Base-by-base conservation (phyloP, 2,329 filamentous ascomycete genomes). In the Onygena corvina region DNA sequence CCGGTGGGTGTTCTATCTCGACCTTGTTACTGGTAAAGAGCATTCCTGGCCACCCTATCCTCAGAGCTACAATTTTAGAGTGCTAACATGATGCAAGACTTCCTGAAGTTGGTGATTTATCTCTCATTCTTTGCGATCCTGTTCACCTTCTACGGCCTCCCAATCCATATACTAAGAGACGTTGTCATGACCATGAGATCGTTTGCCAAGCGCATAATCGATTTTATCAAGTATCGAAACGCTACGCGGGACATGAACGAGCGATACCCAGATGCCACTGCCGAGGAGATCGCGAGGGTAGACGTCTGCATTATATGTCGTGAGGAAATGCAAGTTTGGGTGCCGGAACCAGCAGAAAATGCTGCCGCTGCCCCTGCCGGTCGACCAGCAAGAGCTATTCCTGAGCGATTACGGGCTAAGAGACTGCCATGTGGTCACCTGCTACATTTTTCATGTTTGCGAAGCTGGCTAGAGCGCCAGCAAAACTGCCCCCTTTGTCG, bases 301-400 rank as follows among this genome's bases (percentile, higher is more conserved):
- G 87, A 93, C 60, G 93, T 92, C 2, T 98, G 92, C 66, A 98
- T 98, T 58, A 94, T 98, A 49, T 98, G 92, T 66, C 81, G 92
- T 53, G 92, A 98, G 64, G 86, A 93, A 56, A 98, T 98, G 92
- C 79, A 79, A 29, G 80, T 83, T 1, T 94, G 87, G 85, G 72
- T 71, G 29, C 74, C 74, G 48, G 70, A 72, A 33, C 65, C 63
- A 33, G 65, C 62, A 38, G 67, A 68, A 36, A 67, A 62, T 47
- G 64, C 58, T 44, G 56, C 55, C 20, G 61, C 61, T 27, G 53
- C 50, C 12, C 48, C 52, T 48, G 64, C 54, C n/a, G n/a, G n/a
- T 49, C 59, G 57, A n/a, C 59, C 56, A n/a, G 57, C 59, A 45
- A 52, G 57, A 40, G 57, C 65, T 44, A 75, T 84, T 50, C 82